Evolutionary conservation across 169 alveolate genomes (phyloP).

Genomic region (Eimeria tenella): DNA sequence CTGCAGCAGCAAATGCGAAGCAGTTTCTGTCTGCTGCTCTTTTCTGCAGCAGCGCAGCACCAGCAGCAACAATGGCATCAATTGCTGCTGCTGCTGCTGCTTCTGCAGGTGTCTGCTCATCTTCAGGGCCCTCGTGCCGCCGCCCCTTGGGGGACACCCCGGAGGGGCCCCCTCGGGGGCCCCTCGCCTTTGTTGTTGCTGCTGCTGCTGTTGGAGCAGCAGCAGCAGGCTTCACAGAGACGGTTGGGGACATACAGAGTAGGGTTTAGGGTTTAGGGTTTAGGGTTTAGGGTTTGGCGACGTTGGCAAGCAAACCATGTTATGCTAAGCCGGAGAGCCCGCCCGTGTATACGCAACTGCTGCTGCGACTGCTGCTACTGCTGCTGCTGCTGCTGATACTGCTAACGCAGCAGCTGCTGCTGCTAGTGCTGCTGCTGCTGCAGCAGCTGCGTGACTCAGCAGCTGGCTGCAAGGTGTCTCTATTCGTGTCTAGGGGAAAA

Average conservation of each 20-base stretch:
- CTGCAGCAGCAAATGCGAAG: constrained; percentile 35
- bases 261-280: too few relatives aligned
- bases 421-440: too few relatives aligned
- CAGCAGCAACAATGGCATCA: constrained; percentile 11
- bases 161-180: constrained; percentile 33
- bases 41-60: constrained; percentile 16
- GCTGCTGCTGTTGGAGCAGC: constrained; percentile 42
- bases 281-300: too few relatives aligned
- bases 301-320: too few relatives aligned
- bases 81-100: constrained; percentile 46
- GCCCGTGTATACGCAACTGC: background rate
- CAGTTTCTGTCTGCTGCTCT: constrained; percentile 41
- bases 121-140: constrained; percentile 2
- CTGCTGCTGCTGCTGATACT: background rate
- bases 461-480: too few relatives aligned
- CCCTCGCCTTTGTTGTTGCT: background rate
- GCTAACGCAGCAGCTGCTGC: too few relatives aligned
- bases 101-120: constrained; percentile 14
- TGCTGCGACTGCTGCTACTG: background rate
- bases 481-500: too few relatives aligned
- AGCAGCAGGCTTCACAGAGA: background rate
- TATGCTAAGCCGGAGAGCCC: too few relatives aligned
- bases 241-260: too few relatives aligned
- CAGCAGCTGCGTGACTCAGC: too few relatives aligned
- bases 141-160: constrained; percentile 17